phyloP scores from a whole-genome alignment of 2,329 filamentous ascomycete species.

The Parastagonospora nodorum region DNA sequence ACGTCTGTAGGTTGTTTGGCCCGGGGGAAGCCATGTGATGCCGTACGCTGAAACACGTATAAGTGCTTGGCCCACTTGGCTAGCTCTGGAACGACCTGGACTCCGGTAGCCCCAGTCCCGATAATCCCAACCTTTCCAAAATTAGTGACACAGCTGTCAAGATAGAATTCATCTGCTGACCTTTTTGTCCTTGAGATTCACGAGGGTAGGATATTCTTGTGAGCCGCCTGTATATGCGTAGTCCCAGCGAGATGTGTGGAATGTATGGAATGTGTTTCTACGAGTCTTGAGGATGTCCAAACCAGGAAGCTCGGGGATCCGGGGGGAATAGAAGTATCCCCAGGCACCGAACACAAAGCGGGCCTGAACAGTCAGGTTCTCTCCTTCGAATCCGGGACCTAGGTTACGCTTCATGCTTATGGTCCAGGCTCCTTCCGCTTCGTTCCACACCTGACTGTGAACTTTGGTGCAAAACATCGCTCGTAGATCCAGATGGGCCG shows the following conservation, averaged over 20 bases:
- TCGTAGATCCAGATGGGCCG: conserved; percentile 45
- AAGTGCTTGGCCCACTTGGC: conserved; percentile 45
- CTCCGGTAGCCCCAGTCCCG: conserved; percentile 51
- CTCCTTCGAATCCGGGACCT: conserved; percentile 1
- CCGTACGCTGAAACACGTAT: conserved; percentile 52
- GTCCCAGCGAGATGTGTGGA: conserved; percentile 54
- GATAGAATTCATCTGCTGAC: conserved; percentile 20
- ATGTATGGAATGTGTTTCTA: conserved; percentile 13
- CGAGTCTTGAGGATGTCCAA: conserved; percentile 39
- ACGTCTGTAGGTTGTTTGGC: conserved; percentile 49
- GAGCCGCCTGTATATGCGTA: conserved; percentile 50
- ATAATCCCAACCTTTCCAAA: conserved; percentile 38
- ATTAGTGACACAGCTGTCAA: background rate
- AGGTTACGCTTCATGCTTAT: conserved; percentile 10
- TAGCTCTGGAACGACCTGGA: conserved; percentile 50
- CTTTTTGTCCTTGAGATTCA: conserved; percentile 31
- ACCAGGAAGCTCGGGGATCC: conserved; percentile 50
- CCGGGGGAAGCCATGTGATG: conserved; percentile 42
- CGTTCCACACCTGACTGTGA: conserved; percentile 23
- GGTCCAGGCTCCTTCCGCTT: conserved; percentile 11
- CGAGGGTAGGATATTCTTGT: conserved; percentile 28
- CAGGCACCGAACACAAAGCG: conserved; percentile 47
- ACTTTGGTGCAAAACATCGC: conserved; percentile 35
- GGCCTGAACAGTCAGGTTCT: conserved; percentile 11
- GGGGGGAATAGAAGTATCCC: conserved; percentile 15